These are phyloP conservation scores for Cryptococcus sp. DNA, from an alignment of 1,284 basidiomycete genomes.

Conservation along the genomic window DNA sequence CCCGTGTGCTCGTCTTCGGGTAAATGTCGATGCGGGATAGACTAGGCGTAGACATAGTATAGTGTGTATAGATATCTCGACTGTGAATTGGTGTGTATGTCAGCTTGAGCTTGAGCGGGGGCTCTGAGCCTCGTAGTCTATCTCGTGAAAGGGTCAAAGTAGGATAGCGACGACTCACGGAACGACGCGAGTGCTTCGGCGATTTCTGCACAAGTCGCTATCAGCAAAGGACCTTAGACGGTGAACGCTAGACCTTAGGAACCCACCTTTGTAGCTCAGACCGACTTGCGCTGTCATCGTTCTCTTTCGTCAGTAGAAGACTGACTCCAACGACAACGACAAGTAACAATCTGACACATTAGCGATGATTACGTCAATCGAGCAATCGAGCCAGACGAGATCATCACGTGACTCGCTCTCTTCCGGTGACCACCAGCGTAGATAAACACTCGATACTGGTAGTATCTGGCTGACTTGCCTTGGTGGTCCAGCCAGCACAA, in stretches of 20 bases:
- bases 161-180: slow-evolving; percentile 23
- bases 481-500: too few relatives aligned
- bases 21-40: slow-evolving; percentile 85
- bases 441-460: too few relatives aligned
- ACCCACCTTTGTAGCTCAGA: slow-evolving; percentile 39
- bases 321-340: too few relatives aligned
- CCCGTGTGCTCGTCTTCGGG: slow-evolving; percentile 81
- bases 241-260: too few relatives aligned
- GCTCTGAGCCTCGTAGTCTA: not conserved
- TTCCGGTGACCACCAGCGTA: too few relatives aligned
- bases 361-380: too few relatives aligned
- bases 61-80: slow-evolving; percentile 89
- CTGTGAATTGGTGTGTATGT: slow-evolving; percentile 53
- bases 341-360: too few relatives aligned
- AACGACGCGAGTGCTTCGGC: slow-evolving; percentile 43
- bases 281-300: slow-evolving; percentile 22
- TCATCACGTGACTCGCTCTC: too few relatives aligned
- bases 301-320: too few relatives aligned
- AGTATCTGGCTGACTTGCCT: too few relatives aligned
- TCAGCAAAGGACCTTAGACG: not conserved
- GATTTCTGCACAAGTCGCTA: slow-evolving; percentile 32
- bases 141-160: too few relatives aligned
- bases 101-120: not conserved
- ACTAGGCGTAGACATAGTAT: slow-evolving; percentile 86
- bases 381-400: too few relatives aligned